Base-by-base conservation (phyloP, 2,329 filamentous ascomycete species). In the Fusarium aywerte region DNA sequence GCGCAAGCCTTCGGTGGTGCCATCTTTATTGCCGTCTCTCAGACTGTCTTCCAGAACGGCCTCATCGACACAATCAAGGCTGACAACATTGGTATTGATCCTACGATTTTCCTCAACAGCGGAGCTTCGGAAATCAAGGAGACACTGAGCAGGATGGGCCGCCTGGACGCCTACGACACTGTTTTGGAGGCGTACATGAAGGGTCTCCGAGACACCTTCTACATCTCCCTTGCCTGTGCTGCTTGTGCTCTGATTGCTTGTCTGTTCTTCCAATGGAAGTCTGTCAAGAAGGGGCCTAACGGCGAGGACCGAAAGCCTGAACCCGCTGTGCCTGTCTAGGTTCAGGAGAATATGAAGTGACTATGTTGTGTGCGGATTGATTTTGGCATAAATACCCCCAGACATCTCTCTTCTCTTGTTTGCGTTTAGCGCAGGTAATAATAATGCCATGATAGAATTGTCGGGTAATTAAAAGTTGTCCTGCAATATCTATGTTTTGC, bases 1-100 rank as follows among this genome's bases (percentile, higher is more conserved):
- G 88, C 87, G 78, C 87, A 91, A 72, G 82, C 83, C 3, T 81
- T 92, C 5, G 89, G 89, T 38, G 89, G 89, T 5, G 87, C 90
- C 3, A 77, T 92, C 23, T 86, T 87, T 67, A 85, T 92, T 45
- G 84, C 86, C 7, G 85, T 90, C 11, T 85, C 86, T 0, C 87
- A 92, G 74, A 87, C 88, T 20, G 82, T 91, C 43, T 91, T 92
- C 79, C 84, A 87, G 65, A 90, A 91, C 71, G 86, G 84, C 0
- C 79, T 92, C 18, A 78, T 87, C 43, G 75, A 81, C 5, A 80
- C 84, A 33, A 79, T 92, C 5, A 65, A 73, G n/a, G 58, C 71
- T 3, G 74, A 80, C 60, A 78, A 81, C 15, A 80, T 83, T 3
- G 76, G 76, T n/a, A 73, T 88, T n/a, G 77, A 84, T 35, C 77